Conservation (phyloP, 495 filamentous ascomycete genomes). For the Xylaria venustula region DNA sequence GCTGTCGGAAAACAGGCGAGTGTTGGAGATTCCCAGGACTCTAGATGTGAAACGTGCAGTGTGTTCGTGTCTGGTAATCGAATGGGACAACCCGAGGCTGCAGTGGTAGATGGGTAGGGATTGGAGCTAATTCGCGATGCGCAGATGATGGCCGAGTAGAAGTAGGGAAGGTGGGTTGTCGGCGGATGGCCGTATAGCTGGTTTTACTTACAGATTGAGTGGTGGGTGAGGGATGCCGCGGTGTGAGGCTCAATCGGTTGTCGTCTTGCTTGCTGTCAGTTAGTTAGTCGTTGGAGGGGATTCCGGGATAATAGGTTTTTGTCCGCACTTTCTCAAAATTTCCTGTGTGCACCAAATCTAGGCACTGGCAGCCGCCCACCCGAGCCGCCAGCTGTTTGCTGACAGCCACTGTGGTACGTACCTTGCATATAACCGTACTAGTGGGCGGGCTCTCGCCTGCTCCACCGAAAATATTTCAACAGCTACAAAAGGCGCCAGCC, state of each 20-base stretch:
- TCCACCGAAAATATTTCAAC: background rate
- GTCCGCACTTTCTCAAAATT: conserved; percentile 19
- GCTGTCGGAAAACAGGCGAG: background rate
- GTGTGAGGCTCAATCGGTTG: conserved; percentile 16
- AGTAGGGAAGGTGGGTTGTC: background rate
- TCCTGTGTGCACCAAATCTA: conserved; percentile 17
- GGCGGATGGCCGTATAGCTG: background rate
- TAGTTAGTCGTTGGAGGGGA: conserved; percentile 18
- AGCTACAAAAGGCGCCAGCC: background rate
- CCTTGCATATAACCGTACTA: no score
- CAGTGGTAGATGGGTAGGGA: background rate
- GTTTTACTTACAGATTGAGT: conserved; percentile 16
- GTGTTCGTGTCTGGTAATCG: conserved; percentile 4
- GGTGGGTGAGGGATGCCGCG: conserved; percentile 3
- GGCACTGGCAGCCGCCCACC: conserved; percentile 9
- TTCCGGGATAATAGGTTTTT: conserved; percentile 17
- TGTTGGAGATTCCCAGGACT: background rate
- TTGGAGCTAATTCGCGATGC: background rate
- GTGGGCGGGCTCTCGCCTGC: background rate
- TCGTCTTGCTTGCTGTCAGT: conserved; percentile 11
- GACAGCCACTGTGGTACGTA: background rate
- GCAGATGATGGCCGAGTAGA: background rate
- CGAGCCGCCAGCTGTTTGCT: conserved; percentile 10
- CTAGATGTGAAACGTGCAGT: background rate
- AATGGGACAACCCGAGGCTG: background rate